Conservation (phyloP, 202 grass and related monocot genomes). For the Digitaria exilis region DNA sequence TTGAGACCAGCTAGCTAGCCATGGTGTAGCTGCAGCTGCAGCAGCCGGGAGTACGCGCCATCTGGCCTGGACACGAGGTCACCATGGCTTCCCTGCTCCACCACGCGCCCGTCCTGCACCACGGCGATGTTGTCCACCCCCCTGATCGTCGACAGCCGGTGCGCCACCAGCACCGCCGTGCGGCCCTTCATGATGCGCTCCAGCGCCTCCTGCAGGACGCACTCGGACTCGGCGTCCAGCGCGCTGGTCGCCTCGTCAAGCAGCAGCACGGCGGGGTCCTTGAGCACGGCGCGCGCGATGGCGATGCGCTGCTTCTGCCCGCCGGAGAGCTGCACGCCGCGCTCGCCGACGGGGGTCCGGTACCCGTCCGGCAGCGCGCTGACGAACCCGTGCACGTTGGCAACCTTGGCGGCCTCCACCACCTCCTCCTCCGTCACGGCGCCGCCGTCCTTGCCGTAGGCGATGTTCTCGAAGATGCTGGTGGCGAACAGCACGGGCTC, state of each 20-base stretch:
- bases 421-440: conserved; percentile 69
- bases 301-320: conserved; percentile 84
- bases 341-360: conserved; percentile 63
- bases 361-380: conserved; percentile 68
- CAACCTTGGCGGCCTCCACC: conserved; percentile 59
- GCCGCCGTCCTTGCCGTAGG: conserved; percentile 69
- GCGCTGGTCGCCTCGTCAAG: conserved; percentile 80
- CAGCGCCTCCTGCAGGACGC: conserved; percentile 76
- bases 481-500: conserved; percentile 76
- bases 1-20: too few relatives aligned
- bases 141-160: conserved; percentile 64
- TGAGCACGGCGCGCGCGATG: conserved; percentile 73
- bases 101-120: conserved; percentile 67
- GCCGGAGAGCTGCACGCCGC: conserved; percentile 76
- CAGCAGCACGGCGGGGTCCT: conserved; percentile 73
- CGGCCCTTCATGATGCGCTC: conserved; percentile 74
- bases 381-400: conserved; percentile 76
- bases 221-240: conserved; percentile 67
- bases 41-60: conserved; percentile 62
- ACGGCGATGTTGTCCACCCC: conserved; percentile 65
- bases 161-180: conserved; percentile 69
- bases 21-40: conserved; percentile 74
- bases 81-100: conserved; percentile 73
- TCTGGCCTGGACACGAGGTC: conserved; percentile 59
- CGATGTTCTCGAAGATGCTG: conserved; percentile 88